Percentiles rank a stretch among this genome's conserved stretches.
Conservation (phyloP, 768 basidiomycete genomes). For the Sarcodon aspratus region DNA sequence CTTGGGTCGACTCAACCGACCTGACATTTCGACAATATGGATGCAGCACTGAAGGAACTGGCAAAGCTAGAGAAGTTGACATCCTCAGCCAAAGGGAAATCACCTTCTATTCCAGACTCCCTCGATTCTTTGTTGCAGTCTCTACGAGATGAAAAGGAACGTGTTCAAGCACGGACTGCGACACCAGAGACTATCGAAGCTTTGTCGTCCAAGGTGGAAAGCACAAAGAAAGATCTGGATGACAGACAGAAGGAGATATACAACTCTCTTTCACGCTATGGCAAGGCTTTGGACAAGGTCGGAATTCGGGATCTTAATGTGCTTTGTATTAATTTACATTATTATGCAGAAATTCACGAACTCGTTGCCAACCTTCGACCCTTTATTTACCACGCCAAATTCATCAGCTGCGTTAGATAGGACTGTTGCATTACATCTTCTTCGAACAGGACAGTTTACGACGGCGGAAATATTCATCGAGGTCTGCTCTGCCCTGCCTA, state of each 20-base stretch:
- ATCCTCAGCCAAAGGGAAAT: slow-evolving; percentile 37
- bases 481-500: slow-evolving; percentile 26
- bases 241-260: slow-evolving; percentile 87
- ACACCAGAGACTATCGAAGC: slow-evolving; percentile 36
- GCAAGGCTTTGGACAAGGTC: slow-evolving; percentile 90
- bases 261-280: slow-evolving; percentile 60
- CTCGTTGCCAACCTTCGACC: slow-evolving; percentile 54
- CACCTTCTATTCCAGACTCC: slow-evolving; percentile 42
- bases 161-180: slow-evolving; percentile 34
- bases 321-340: background rate
- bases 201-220: slow-evolving; percentile 49
- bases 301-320: slow-evolving; percentile 7
- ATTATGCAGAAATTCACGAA: slow-evolving; percentile 35
- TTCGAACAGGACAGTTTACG: slow-evolving; percentile 74
- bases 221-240: slow-evolving; percentile 74
- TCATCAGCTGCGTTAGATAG: slow-evolving; percentile 53
- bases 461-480: slow-evolving; percentile 66
- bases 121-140: slow-evolving; percentile 53
- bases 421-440: slow-evolving; percentile 64
- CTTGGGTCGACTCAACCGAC: no score
- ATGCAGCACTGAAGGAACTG: slow-evolving; percentile 66
- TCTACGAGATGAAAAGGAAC: slow-evolving; percentile 44
- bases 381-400: slow-evolving; percentile 51
- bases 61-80: slow-evolving; percentile 63
- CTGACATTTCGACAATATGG: slow-evolving; percentile 33